Percentiles rank a stretch among this genome's conserved stretches.
Conservation (phyloP, 768 basidiomycete species). For the Mycena galopus region DNA sequence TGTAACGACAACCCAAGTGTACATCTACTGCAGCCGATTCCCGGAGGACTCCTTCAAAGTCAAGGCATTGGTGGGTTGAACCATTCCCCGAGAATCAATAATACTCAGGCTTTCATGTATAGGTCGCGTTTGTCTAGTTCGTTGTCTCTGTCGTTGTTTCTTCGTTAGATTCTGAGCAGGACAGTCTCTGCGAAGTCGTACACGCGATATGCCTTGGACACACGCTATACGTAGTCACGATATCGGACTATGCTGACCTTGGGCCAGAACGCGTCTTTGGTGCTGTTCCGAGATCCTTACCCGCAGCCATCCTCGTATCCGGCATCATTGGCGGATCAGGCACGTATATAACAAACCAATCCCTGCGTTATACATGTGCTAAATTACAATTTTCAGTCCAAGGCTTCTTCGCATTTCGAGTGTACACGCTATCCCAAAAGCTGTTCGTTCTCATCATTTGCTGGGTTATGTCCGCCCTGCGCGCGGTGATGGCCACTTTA, state of each 20-base stretch:
- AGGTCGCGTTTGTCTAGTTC: neutral
- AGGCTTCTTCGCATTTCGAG: neutral
- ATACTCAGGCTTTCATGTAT: neutral
- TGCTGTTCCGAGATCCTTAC: neutral
- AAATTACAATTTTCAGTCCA: neutral
- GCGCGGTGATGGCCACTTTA: neutral
- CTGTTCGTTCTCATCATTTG: neutral
- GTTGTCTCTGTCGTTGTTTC: neutral
- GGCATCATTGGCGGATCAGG: neutral
- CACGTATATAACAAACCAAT: too few relatives aligned
- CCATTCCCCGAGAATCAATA: neutral
- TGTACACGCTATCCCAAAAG: neutral
- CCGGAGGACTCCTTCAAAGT: constrained; percentile 17
- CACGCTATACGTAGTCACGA: neutral
- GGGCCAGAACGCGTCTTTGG: neutral
- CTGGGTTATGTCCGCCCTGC: too few relatives aligned
- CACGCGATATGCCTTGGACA: neutral
- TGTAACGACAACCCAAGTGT: constrained; percentile 4
- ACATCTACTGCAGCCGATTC: constrained; percentile 14
- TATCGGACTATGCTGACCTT: neutral
- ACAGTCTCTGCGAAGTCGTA: neutral
- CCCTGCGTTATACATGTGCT: too few relatives aligned
- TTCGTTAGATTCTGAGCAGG: neutral
- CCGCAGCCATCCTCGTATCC: neutral
- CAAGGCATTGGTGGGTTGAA: neutral